phyloP scores from a whole-genome alignment of 108 stramenopile species.

The Fistulifera pelliculosa region DNA sequence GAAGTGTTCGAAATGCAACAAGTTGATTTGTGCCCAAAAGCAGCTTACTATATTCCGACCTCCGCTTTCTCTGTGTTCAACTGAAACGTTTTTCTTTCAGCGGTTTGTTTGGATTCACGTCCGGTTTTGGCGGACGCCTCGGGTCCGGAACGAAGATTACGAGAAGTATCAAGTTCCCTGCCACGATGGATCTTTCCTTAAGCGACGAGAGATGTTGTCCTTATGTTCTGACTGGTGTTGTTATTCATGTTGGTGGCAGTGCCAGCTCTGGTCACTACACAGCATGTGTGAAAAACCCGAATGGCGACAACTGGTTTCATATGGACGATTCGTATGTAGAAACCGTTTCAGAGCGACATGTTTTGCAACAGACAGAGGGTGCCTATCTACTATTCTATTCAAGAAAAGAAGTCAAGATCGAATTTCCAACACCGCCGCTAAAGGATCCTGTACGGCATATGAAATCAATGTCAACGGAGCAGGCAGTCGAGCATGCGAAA shows the following conservation, averaged over 20 bases:
- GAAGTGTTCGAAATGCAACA: conserved; percentile 84
- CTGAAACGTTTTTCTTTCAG: conserved; percentile 90
- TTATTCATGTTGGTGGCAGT: conserved; percentile 75
- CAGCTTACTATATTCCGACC: conserved; percentile 68
- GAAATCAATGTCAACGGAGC: conserved; percentile 29
- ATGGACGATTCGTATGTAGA: conserved; percentile 77
- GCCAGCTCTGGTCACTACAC: conserved; percentile 78
- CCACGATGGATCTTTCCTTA: conserved; percentile 54
- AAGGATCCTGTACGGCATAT: background rate
- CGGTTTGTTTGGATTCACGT: conserved; percentile 25
- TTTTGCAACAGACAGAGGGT: conserved; percentile 48
- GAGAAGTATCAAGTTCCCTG: conserved; percentile 67
- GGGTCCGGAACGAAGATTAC: conserved; percentile 55
- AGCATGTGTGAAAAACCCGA: conserved; percentile 57
- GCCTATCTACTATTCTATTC: conserved; percentile 77
- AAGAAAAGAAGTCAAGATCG: conserved; percentile 68
- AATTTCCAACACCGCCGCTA: conserved; percentile 54
- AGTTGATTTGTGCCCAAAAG: conserved; percentile 71
- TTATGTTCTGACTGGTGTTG: conserved; percentile 57
- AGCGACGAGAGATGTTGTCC: conserved; percentile 66
- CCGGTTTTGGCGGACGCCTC: conserved; percentile 3
- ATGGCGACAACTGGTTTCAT: conserved; percentile 43
- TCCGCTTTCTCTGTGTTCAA: conserved; percentile 88
- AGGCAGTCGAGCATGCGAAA: conserved; percentile 32
- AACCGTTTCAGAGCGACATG: conserved; percentile 60